Evolutionary conservation across 2,329 filamentous ascomycete species (phyloP), one percentile per base, ranked within the genome.

Genomic region (Aspergillus eucalypticola): DNA sequence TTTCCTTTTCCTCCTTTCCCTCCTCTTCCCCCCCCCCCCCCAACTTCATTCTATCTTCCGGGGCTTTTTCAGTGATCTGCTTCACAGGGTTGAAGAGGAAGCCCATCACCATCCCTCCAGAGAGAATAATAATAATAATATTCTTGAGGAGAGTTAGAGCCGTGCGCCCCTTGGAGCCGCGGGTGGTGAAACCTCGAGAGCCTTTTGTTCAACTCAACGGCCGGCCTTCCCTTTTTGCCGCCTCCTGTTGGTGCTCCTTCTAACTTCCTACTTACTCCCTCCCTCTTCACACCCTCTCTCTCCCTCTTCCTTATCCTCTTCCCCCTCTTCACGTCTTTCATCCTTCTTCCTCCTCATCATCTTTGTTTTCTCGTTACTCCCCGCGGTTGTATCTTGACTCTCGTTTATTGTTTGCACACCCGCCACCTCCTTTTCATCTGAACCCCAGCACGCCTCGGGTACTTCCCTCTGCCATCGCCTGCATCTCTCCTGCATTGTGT

Each of bases 171-270:
- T 29, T 50, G 46, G 46, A 50, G 46, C 46, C 46, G 46, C 46
- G n/a, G 46, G 23, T 32, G 46, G 46, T 50, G 46, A 35, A 58
- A 58, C 46, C 38, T 50, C 42, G 48, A 58, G 46, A 39, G 56
- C 23, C 51, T 44, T 58, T 57, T 44, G 25, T 50, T 35, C 32
- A 35, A 35, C 32, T 35, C 25, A 17, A 50, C 46, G 46, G 25
- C 46, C 25, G 46, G 46, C 52, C 39, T 41, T 42, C n/a, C 52
- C 35, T 42, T 27, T 54, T 41, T 54, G 38, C 52, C 42, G 55
- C 55, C 59, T 56, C 56, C 63, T 62, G 63, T 61, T 54, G 53
- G 44, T 66, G 56, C 56, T 50, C 58, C 52, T 56, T 55, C 50
- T 29, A 29, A 29, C 27, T 44, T 51, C 41, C 56, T 48, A 48